Base-by-base conservation (phyloP, 495 filamentous ascomycete species). In the Penicillium cosmopolitanum region DNA sequence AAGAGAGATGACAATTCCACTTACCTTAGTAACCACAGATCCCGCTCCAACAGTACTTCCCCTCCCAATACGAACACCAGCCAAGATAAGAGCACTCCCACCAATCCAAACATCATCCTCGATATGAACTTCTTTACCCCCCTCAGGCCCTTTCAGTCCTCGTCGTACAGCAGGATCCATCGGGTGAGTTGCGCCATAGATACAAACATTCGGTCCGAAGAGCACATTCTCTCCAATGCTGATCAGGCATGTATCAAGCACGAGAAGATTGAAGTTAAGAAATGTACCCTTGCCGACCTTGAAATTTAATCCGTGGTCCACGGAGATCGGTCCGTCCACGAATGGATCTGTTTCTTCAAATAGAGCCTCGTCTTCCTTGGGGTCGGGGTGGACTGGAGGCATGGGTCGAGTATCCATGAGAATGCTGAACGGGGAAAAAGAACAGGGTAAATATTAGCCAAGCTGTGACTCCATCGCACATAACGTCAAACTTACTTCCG, bases 61-160 rank as follows among this genome's bases (percentile, higher is more conserved):
- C 60, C 47, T 54, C 15, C 64, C 66, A 58, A 69, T 36, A 3
- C 58, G 50, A 9, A 67, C 66, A 10, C 64, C 64, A 10, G 55
- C 58, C 19, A 67, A 56, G 18, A 69, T 51, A 2, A 60, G 46
- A 18, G 53, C 64, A 54, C 58, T 87, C 0, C 90, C 91, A 0
- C 90, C 89, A 53, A 96, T 76, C 91, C 91, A 96, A 52, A 89
- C 91, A 69, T 96, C 92, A 61, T 94, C 89, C 3, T 86, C 90
- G 50, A 96, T 85, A 15, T 78, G 81, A 3, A 96, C 88, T 42
- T 90, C 87, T 63, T 82, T 85, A 3, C 92, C 91, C 13, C 75
- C 66, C 70, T 96, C 92, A 0, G 91, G 88, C 0, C 91, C 91
- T 46, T 82, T 74, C 5, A 84, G 80, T 0, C 92, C 90, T 54